Conservation (phyloP, 2,329 filamentous ascomycete genomes). For the Xylariales sp. region DNA sequence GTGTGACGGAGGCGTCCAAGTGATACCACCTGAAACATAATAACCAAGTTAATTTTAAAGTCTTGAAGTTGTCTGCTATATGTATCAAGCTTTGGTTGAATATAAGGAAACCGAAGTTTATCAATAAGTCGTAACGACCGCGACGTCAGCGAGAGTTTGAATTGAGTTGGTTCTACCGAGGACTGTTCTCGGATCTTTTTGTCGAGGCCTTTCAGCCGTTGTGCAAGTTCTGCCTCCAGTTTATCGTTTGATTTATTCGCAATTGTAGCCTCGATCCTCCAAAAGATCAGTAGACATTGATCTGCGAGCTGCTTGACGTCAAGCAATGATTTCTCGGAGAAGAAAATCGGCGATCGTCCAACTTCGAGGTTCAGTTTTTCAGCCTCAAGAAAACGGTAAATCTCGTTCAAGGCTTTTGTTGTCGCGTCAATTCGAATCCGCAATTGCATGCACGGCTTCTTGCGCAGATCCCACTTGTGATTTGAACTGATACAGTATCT, state of each 20-base stretch:
- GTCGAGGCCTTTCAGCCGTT: neutral
- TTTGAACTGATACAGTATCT: neutral
- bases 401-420: neutral
- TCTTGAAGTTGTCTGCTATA: neutral
- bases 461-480: neutral
- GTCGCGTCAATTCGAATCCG: neutral
- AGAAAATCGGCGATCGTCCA: neutral
- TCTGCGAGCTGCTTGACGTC: neutral
- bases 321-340: neutral
- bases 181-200: neutral
- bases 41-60: neutral
- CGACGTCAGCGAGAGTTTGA: neutral
- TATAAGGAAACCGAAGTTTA: neutral
- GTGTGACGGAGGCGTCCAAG: neutral
- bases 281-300: neutral
- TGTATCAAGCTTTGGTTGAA: neutral
- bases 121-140: neutral
- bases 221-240: neutral
- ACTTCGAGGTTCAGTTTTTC: neutral
- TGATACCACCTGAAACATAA: neutral
- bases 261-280: neutral
- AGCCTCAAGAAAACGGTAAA: neutral
- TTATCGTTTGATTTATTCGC: neutral
- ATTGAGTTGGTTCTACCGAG: neutral
- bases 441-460: neutral